Conservation (phyloP, 2,329 filamentous ascomycete species). For the Xylaria sp. region DNA sequence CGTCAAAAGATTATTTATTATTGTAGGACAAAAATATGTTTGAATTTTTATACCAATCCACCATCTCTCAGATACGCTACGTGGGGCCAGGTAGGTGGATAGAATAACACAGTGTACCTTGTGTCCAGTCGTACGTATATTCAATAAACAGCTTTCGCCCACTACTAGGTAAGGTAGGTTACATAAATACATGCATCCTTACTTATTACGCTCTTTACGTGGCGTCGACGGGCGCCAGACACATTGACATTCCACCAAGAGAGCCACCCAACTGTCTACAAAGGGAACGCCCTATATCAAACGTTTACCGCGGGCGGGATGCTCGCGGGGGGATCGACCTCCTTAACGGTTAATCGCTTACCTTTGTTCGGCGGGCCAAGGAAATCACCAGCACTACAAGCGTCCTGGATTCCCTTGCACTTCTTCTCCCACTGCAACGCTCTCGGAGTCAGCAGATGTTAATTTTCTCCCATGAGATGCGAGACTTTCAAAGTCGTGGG, state of each 20-base stretch:
- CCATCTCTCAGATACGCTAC: not conserved
- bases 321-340: slow-evolving; percentile 42
- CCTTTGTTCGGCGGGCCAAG: slow-evolving; percentile 61
- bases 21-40: too few relatives aligned
- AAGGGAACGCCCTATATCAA: not conserved
- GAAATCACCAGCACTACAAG: slow-evolving; percentile 57
- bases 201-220: not conserved
- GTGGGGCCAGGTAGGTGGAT: not conserved
- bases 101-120: not conserved
- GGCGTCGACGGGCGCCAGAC: not conserved
- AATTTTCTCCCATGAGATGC: not conserved
- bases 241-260: not conserved
- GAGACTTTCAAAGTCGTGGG: not conserved
- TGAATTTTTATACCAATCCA: too few relatives aligned
- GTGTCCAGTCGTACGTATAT: not conserved
- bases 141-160: not conserved
- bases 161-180: too few relatives aligned
- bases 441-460: not conserved
- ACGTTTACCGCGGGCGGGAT: slow-evolving; percentile 43
- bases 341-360: slow-evolving; percentile 49
- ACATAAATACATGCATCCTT: not conserved
- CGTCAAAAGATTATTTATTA: too few relatives aligned
- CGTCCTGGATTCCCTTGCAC: slow-evolving; percentile 62
- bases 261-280: not conserved
- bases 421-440: slow-evolving; percentile 65